Evolutionary conservation across 176 grass and related monocot genomes (phyloP).

Genomic region (Saccharum officinarum): DNA sequence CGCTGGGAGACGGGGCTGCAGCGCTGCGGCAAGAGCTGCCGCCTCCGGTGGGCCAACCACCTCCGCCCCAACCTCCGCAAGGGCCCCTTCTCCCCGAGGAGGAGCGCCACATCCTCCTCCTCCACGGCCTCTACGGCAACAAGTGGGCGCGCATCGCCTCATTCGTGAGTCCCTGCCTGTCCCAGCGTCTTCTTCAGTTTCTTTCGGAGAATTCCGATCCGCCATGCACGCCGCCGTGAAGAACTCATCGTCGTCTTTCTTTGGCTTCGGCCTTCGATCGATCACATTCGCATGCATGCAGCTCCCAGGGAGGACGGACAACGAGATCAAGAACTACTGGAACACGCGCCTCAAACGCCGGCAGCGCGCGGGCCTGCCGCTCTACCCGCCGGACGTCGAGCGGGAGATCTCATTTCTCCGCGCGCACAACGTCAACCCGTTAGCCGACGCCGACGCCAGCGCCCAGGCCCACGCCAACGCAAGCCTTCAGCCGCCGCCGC

Average conservation of each 20-base stretch:
- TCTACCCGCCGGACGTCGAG: constrained; percentile 69
- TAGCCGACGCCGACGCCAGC: neutral
- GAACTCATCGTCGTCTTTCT: neutral
- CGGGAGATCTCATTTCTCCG: constrained; percentile 38
- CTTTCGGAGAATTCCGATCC: neutral
- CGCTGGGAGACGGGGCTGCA: constrained; percentile 66
- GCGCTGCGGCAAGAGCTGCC: constrained; percentile 95
- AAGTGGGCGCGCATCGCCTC: constrained; percentile 82
- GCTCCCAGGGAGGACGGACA: constrained; percentile 81
- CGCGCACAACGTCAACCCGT: constrained; percentile 12
- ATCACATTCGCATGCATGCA: neutral
- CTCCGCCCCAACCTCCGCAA: constrained; percentile 94
- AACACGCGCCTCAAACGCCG: constrained; percentile 79
- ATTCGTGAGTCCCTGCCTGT: constrained; percentile 26
- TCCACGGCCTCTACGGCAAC: constrained; percentile 80
- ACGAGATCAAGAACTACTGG: constrained; percentile 97
- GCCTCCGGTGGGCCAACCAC: constrained; percentile 91
- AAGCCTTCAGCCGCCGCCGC: neutral
- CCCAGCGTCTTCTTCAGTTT: no score
- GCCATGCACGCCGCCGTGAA: neutral
- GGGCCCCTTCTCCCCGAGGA: constrained; percentile 81
- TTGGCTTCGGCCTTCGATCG: neutral
- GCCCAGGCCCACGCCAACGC: neutral
- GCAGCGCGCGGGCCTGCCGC: constrained; percentile 58
- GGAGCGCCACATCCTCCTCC: constrained; percentile 71